These are phyloP conservation scores for Rhodamnia argentea DNA, from an alignment of 345 rosid species.

Conservation along the genomic window DNA sequence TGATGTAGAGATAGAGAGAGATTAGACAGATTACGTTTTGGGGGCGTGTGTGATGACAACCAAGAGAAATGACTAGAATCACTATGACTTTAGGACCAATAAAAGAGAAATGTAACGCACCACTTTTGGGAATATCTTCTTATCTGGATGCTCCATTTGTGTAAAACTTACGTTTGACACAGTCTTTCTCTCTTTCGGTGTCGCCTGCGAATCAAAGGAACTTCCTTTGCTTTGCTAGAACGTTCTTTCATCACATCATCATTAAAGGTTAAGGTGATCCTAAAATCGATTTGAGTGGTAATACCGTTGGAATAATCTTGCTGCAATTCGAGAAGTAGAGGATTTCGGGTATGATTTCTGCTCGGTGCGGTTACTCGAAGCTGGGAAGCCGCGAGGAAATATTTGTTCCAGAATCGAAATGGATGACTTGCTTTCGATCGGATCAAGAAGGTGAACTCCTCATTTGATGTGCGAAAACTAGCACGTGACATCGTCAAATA, in stretches of 20 bases:
- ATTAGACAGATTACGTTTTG: not conserved
- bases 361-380: not conserved
- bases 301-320: not conserved
- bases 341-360: not conserved
- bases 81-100: not conserved
- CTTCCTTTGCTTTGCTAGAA: not conserved
- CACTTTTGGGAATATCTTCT: not conserved
- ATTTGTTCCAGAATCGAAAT: not conserved
- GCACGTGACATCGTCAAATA: not conserved
- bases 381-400: not conserved
- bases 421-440: not conserved
- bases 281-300: not conserved
- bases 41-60: conserved; percentile 5
- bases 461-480: not conserved
- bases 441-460: not conserved
- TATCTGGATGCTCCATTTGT: not conserved
- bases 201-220: not conserved
- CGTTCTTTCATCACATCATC: not conserved
- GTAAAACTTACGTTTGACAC: not conserved
- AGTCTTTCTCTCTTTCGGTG: not conserved
- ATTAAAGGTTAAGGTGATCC: not conserved
- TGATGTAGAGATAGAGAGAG: not conserved
- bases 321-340: not conserved
- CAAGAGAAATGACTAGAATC: not conserved
- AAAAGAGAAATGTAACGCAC: not conserved